A percentile compares a stretch with the other conserved stretches of the same genome.
Conservation (phyloP, 768 basidiomycete genomes). For the Lyophyllum atratum region DNA sequence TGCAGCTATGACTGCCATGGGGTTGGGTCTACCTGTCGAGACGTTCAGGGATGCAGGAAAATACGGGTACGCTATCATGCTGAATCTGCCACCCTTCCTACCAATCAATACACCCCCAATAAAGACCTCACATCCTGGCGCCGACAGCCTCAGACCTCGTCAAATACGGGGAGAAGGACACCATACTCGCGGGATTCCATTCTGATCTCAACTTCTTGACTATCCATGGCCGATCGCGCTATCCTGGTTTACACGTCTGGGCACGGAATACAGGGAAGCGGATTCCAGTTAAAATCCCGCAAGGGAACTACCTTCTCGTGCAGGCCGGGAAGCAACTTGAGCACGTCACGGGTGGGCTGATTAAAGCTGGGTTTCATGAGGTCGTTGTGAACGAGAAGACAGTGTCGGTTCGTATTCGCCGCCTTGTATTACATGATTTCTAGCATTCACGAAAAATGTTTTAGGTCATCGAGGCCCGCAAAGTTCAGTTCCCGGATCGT, state of each 20-base stretch:
- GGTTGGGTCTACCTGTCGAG: slow-evolving; percentile 71
- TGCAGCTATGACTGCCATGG: slow-evolving; percentile 86
- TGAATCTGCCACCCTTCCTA: neutral
- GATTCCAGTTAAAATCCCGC: slow-evolving; percentile 84
- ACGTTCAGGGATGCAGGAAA: slow-evolving; percentile 77
- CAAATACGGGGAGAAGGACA: slow-evolving; percentile 76
- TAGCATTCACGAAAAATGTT: neutral
- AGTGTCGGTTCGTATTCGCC: slow-evolving; percentile 49
- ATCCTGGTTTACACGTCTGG: slow-evolving; percentile 92
- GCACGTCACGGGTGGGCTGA: slow-evolving; percentile 78
- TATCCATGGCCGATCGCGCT: slow-evolving; percentile 86
- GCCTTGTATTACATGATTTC: neutral
- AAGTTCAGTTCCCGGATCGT: slow-evolving; percentile 61
- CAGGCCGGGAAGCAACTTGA: slow-evolving; percentile 97
- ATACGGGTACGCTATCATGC: slow-evolving; percentile 65
- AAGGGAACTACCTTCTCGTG: slow-evolving; percentile 80
- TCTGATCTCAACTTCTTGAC: slow-evolving; percentile 93
- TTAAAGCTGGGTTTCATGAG: slow-evolving; percentile 94
- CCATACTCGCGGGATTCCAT: slow-evolving; percentile 93
- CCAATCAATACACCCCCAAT: slow-evolving; percentile 1
- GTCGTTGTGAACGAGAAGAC: slow-evolving; percentile 89
- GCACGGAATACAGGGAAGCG: slow-evolving; percentile 91
- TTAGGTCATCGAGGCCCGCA: slow-evolving; percentile 62
- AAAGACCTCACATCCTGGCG: slow-evolving; percentile 80
- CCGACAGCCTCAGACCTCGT: slow-evolving; percentile 91